Evolutionary conservation across 306 rosid genomes (phyloP), one percentile per base, ranked within the genome.

Genomic region (Purshia tridentata): DNA sequence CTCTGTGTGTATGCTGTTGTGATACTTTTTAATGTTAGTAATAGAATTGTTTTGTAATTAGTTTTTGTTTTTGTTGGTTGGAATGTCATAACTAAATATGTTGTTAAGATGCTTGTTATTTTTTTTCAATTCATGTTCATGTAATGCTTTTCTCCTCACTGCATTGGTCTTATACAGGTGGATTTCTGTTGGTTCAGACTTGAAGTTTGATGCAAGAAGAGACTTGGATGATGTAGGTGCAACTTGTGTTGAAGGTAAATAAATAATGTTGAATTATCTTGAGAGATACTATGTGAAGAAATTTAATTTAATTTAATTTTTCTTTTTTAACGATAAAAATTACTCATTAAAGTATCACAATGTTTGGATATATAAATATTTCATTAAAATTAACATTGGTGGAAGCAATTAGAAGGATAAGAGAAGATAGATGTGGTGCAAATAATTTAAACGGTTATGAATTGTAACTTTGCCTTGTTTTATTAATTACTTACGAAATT

Each of bases 171-270:
- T 60, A 77, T 79, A 69, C 88, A 94, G 99, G 96, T 94, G 99
- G 99, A 85, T 94, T 84, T 94, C 99, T 83, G 92, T 94, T 88
- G 99, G 99, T 90, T 94, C 99, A 80, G 99, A 94, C 90, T 86
- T 94, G 86, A 94, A 91, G 89, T 94, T 86, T 80, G 99, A 94
- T 85, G 97, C 99, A 37, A 83, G 91, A 80, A 91, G 99, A 91
- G 99, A 94, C 90, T 87, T 94, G 75, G 95, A 88, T 77, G 99
- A 94, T 77, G 95, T 84, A 53, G 96, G 95, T 77, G 99, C 99
- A 69, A 60, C 89, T 45, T 71, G 81, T 64, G 59, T 90, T 78
- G 85, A 84, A 81, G 97, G 99, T 94, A 82, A 77, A 51, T 70
- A n/a, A 44, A 44, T 44, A 5, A 29, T 29, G 1, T 29, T 3